Percentiles rank a stretch among this genome's conserved stretches.
These are phyloP conservation scores for Westerdykella aurantiaca DNA, from an alignment of 2,329 filamentous ascomycete species.

Conservation along the genomic window DNA sequence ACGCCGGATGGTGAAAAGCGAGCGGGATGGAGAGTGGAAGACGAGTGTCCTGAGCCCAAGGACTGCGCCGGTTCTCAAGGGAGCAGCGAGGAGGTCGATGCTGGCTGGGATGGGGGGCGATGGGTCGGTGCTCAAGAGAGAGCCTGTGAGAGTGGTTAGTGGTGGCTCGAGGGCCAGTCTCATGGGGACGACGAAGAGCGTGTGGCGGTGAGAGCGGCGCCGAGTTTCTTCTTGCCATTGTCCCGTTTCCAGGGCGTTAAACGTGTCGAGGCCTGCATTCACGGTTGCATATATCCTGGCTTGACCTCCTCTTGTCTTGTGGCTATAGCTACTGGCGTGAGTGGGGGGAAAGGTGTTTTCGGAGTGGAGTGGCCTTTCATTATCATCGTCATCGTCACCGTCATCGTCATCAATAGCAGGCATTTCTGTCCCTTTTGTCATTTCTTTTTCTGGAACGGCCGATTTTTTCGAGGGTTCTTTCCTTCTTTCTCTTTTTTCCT, in stretches of 20 bases:
- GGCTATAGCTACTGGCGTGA: background rate
- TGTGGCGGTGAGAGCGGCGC: conserved; percentile 25
- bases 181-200: conserved; percentile 24
- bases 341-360: background rate
- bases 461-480: too few species aligned
- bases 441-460: too few species aligned
- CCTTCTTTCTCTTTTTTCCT: too few species aligned
- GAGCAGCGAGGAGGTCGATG: conserved; percentile 34
- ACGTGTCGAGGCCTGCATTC: too few species aligned
- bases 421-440: too few species aligned
- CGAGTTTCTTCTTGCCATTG: too few species aligned
- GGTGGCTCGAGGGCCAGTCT: conserved; percentile 27
- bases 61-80: conserved; percentile 55
- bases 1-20: conserved; percentile 59
- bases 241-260: too few species aligned
- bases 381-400: too few species aligned
- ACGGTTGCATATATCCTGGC: background rate
- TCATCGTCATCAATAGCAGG: too few species aligned
- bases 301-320: too few species aligned
- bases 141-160: conserved; percentile 31
- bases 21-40: conserved; percentile 52
- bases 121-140: conserved; percentile 19
- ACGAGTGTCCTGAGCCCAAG: conserved; percentile 58
- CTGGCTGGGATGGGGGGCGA: conserved; percentile 30
- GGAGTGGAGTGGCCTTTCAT: background rate